phyloP scores from a whole-genome alignment of 129 eudicot species.

The Lactuca saligna region DNA sequence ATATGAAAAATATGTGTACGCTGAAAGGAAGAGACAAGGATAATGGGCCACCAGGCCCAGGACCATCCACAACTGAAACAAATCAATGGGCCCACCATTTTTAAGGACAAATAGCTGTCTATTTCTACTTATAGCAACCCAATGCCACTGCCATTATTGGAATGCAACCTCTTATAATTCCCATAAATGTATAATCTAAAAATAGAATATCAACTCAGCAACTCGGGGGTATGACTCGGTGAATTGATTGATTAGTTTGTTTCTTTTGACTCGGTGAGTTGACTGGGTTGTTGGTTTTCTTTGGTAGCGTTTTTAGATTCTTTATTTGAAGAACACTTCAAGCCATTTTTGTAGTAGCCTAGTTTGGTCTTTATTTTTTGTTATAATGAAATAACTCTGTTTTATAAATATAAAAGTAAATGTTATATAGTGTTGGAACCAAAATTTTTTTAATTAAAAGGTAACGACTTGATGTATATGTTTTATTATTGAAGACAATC shows the following conservation, averaged over 20 bases:
- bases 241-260: not conserved
- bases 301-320: not conserved
- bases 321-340: not conserved
- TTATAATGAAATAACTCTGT: too few species aligned
- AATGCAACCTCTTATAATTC: slow-evolving; percentile 18
- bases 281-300: not conserved
- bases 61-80: not conserved
- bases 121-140: slow-evolving; percentile 33
- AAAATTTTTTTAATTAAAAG: too few species aligned
- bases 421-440: too few species aligned
- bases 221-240: not conserved
- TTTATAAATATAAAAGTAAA: too few species aligned
- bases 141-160: slow-evolving; percentile 10
- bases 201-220: not conserved
- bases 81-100: slow-evolving; percentile 25
- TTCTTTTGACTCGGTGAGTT: not conserved
- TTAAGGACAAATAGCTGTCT: slow-evolving; percentile 27
- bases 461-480: too few species aligned
- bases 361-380: too few species aligned
- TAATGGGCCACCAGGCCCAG: slow-evolving; percentile 36
- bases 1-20: slow-evolving; percentile 2
- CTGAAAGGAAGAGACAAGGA: slow-evolving; percentile 14
- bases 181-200: slow-evolving; percentile 1
- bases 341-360: too few species aligned
- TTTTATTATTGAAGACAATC: too few species aligned